phyloP scores from a whole-genome alignment of 306 rosid species.

The Leucaena leucocephala region DNA sequence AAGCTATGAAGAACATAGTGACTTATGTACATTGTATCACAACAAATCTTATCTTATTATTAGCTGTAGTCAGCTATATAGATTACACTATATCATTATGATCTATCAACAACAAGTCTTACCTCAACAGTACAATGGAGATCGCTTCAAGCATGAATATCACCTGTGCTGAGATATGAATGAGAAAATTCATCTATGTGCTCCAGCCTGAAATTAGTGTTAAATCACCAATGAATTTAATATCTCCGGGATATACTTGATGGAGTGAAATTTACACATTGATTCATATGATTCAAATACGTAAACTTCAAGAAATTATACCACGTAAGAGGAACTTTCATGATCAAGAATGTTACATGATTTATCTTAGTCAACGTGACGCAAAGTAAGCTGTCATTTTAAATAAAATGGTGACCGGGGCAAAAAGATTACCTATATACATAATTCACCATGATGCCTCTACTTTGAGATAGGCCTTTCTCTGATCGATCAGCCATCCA shows the following conservation, averaged over 20 bases:
- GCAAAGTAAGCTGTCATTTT: constrained; percentile 13
- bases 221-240: neutral
- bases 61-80: too few species aligned
- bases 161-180: constrained; percentile 76
- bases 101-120: constrained; percentile 26
- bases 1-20: neutral
- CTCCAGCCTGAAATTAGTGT: constrained; percentile 62
- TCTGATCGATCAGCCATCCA: constrained; percentile 93
- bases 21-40: neutral
- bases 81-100: too few species aligned
- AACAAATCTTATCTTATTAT: too few species aligned
- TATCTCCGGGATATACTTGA: neutral
- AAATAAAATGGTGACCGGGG: neutral
- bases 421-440: constrained; percentile 68
- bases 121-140: constrained; percentile 57
- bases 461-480: constrained; percentile 86
- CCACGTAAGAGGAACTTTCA: constrained; percentile 3
- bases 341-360: constrained; percentile 1
- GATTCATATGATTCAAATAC: constrained; percentile 13
- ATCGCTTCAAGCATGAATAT: constrained; percentile 65
- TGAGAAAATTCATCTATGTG: constrained; percentile 81
- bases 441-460: constrained; percentile 93
- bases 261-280: neutral
- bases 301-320: constrained; percentile 21
- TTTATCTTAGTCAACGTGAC: constrained; percentile 16